Conservation (phyloP, 176 grass and related monocot genomes). For the Themeda triandra region DNA sequence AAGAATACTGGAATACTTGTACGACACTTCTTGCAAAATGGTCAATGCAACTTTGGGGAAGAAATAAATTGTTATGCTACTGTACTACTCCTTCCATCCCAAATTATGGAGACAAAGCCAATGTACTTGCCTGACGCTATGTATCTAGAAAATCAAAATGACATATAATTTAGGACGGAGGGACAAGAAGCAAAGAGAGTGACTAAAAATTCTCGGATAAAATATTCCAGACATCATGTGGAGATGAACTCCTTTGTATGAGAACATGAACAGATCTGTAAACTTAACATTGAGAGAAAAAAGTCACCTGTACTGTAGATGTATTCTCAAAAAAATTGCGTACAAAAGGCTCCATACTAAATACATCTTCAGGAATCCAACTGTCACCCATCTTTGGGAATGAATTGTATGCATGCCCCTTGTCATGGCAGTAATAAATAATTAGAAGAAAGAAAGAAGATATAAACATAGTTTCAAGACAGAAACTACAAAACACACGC, state of each 20-base stretch:
- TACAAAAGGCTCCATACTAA: conserved; percentile 81
- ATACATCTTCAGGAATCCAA: conserved; percentile 93
- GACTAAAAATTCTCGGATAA: not conserved
- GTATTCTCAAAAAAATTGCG: conserved; percentile 94
- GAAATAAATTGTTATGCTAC: not conserved
- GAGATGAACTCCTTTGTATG: not conserved
- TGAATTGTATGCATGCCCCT: conserved; percentile 98
- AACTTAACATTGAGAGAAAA: not conserved
- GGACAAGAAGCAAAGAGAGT: not conserved
- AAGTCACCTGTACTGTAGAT: conserved; percentile 76
- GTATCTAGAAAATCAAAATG: not conserved
- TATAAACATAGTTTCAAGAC: conserved; percentile 4
- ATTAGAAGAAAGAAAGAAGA: conserved; percentile 3
- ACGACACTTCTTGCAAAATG: not conserved
- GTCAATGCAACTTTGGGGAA: not conserved
- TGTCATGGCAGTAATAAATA: conserved; percentile 18
- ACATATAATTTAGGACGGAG: not conserved
- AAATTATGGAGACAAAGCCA: too few relatives aligned
- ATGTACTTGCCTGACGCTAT: too few relatives aligned
- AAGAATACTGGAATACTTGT: not conserved
- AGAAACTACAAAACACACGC: not conserved
- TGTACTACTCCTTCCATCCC: not conserved
- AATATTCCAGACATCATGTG: not conserved
- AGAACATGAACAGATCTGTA: not conserved
- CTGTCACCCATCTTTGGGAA: conserved; percentile 99